Base-by-base conservation (phyloP, 352 stramenopile genomes). In the Pythium plurisporium region DNA sequence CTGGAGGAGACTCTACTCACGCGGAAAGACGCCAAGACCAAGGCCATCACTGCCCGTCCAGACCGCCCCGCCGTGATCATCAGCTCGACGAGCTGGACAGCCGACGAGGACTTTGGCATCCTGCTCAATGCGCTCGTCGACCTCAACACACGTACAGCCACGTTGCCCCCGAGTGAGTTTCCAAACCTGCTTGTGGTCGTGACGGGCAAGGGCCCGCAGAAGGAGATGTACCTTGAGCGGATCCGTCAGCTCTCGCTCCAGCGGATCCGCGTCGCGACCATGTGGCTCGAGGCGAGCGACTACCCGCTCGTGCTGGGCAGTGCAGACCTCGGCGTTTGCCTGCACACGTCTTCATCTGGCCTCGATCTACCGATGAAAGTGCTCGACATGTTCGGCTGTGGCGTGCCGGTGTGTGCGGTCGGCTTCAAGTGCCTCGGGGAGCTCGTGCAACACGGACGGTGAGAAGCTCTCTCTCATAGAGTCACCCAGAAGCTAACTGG, bases 281-380 rank as follows among this genome's bases (percentile, higher is more conserved):
- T 96, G 81, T 99, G 97, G 97, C 82, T 99, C 20, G 95, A 98
- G 67, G 83, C 94, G 23, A 79, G 67, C 9, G 96, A 99, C 72
- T 99, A 99, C 73, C 97, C 97, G 10, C 73, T 94, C 23, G 69
- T 99, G 11, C 61, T 97, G 14, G 96, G 93, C 55, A 96, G 81
- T 42, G 94, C 94, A 1, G 97, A 99, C 65, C 62, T 99, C 2
- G 98, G 97, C 38, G 84, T 99, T 33, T 99, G 91, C 29, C 79
- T 99, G n/a, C 98, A 99, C 79, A 99, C 95, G 10, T 99, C 94
- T 5, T 99, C 96, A 3, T 98, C 89, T 5, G 97, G 97, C 1
- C 71, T 99, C 30, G 97, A 99, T 73, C 72, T 99, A 38, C 97
- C 97, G 5, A 99, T 99, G 97, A 99, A 99, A 58, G 96, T 99